A percentile compares a stretch with the other conserved stretches of the same genome.
Conservation (phyloP, 129 eudicot genomes). For the Sambucus nigra region DNA sequence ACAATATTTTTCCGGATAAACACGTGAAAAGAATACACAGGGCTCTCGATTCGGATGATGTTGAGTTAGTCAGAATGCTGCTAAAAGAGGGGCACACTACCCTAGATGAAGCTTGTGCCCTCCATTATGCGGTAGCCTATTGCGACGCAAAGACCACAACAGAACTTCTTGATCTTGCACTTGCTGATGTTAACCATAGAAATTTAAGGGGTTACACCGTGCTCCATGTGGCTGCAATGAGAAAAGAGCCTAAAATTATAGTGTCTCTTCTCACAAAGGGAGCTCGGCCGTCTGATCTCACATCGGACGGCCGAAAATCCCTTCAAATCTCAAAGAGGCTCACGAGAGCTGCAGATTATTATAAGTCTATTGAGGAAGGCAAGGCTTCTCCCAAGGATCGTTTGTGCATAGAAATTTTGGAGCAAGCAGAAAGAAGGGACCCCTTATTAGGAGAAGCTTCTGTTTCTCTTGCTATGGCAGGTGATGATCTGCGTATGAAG, state of each 20-base stretch:
- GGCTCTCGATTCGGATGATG: conserved; percentile 93
- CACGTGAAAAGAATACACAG: conserved; percentile 92
- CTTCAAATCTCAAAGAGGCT: conserved; percentile 83
- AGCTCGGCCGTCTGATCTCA: conserved; percentile 73
- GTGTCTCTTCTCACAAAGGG: conserved; percentile 92
- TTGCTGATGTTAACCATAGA: conserved; percentile 76
- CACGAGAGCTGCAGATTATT: conserved; percentile 61
- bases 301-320: conserved; percentile 84
- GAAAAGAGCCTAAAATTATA: conserved; percentile 90
- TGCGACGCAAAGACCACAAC: conserved; percentile 84
- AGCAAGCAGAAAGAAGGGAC: conserved; percentile 92
- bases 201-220: conserved; percentile 71
- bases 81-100: conserved; percentile 75
- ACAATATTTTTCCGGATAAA: conserved; percentile 53
- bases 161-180: conserved; percentile 81
- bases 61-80: conserved; percentile 79
- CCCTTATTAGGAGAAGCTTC: conserved; percentile 96
- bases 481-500: conserved; percentile 71
- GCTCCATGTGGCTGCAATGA: conserved; percentile 81
- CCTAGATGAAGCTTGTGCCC: conserved; percentile 81
- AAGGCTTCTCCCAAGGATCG: conserved; percentile 69
- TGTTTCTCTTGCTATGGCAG: conserved; percentile 87
- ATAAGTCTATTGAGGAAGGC: conserved; percentile 56
- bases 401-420: conserved; percentile 89
- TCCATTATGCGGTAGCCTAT: conserved; percentile 93